phyloP scores from a whole-genome alignment of 495 filamentous ascomycete species.

The Glutinoglossum americanum region DNA sequence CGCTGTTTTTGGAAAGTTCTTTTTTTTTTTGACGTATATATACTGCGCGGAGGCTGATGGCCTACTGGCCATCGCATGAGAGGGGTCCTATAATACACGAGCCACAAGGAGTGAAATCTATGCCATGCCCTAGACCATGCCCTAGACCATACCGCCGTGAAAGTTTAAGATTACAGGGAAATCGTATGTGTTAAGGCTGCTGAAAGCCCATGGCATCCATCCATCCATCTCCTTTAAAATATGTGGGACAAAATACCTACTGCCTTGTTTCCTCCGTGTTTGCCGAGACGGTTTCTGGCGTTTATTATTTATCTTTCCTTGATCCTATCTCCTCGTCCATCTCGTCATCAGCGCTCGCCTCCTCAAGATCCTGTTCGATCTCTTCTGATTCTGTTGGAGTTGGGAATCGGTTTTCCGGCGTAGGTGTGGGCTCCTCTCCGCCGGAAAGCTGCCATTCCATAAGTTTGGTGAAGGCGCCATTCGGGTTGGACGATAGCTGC shows the following conservation, averaged over 20 bases:
- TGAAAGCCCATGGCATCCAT: not conserved
- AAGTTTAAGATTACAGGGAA: not conserved
- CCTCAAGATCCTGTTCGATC: conserved; percentile 13
- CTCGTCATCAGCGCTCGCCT: conserved; percentile 8
- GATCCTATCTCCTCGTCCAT: conserved; percentile 11
- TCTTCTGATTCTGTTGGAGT: conserved; percentile 19
- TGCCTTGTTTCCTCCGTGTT: not conserved
- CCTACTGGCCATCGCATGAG: too few species aligned
- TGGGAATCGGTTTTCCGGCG: not conserved
- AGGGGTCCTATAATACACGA: not conserved
- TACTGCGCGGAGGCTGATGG: too few species aligned
- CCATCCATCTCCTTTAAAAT: not conserved
- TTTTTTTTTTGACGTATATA: too few species aligned
- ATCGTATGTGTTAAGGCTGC: not conserved
- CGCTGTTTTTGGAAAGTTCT: too few species aligned
- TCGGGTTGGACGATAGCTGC: conserved; percentile 43
- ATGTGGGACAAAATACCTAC: not conserved
- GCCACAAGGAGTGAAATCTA: not conserved
- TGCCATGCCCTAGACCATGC: not conserved
- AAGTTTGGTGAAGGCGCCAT: conserved; percentile 74
- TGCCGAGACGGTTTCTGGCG: conserved; percentile 10
- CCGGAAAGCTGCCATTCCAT: conserved; percentile 99
- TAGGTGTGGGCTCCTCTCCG: conserved; percentile 27
- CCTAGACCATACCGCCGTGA: not conserved
- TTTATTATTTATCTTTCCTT: conserved; percentile 8